phyloP scores from a whole-genome alignment of 495 filamentous ascomycete genomes.

The Penicillium pancosmium region DNA sequence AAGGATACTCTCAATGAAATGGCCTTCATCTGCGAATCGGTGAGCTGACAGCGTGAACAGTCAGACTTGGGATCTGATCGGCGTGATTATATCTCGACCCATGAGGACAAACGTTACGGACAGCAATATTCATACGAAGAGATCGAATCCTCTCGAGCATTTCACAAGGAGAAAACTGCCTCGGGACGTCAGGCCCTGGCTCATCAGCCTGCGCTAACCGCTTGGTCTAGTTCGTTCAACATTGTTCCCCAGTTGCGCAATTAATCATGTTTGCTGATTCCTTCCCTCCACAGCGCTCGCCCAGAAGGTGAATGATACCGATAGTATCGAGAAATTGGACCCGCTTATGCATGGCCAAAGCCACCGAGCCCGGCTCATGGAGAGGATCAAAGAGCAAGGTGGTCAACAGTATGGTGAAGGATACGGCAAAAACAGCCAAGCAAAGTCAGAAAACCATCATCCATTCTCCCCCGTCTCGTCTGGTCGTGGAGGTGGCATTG shows the following conservation, averaged over 20 bases:
- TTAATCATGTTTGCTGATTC: background rate
- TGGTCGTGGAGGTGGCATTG: background rate
- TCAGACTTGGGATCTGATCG: background rate
- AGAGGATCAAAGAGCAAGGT: background rate
- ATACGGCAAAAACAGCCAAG: background rate
- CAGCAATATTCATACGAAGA: background rate
- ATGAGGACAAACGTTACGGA: background rate
- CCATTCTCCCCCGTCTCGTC: background rate
- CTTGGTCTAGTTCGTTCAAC: background rate
- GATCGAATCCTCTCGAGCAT: background rate
- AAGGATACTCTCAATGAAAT: background rate
- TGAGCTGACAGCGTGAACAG: background rate
- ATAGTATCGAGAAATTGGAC: background rate
- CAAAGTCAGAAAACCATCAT: background rate
- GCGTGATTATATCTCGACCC: background rate
- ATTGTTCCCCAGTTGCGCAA: background rate
- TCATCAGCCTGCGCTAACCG: background rate
- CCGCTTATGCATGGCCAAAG: background rate
- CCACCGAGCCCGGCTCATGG: background rate
- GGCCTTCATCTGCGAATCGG: background rate
- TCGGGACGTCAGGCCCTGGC: background rate
- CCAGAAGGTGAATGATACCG: background rate
- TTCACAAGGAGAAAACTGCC: background rate
- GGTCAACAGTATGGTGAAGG: conserved; percentile 1
- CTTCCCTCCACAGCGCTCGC: background rate